These are phyloP conservation scores for Coemansia sp. DNA, from an alignment of 192 early-diverging fungal species.

Conservation along the genomic window DNA sequence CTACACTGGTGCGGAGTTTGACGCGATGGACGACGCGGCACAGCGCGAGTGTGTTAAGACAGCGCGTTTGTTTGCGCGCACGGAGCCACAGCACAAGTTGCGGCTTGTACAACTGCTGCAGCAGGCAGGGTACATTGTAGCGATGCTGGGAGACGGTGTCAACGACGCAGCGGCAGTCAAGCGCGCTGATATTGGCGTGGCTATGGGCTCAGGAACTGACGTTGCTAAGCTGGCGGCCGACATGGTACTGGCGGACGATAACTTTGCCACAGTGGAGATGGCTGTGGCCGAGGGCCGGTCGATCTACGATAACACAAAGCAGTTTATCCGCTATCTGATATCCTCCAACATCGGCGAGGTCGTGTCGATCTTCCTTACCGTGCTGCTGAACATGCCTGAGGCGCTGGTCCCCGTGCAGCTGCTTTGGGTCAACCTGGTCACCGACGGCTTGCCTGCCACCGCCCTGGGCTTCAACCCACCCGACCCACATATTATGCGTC, in stretches of 20 bases:
- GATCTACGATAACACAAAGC: conserved; percentile 99
- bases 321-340: conserved; percentile 98
- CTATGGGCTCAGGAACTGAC: conserved; percentile 98
- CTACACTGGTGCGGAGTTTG: conserved; percentile 96
- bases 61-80: conserved; percentile 89
- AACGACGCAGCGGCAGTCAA: conserved; percentile 98
- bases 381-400: conserved; percentile 94
- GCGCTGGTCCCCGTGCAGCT: conserved; percentile 97
- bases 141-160: conserved; percentile 95
- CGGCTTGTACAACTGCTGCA: conserved; percentile 91
- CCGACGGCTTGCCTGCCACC: conserved; percentile 95
- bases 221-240: conserved; percentile 97
- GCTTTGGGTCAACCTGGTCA: conserved; percentile 98
- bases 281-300: conserved; percentile 97
- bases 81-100: conserved; percentile 94
- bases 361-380: conserved; percentile 95
- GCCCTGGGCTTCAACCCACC: conserved; percentile 98
- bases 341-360: conserved; percentile 99
- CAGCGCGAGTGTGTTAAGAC: conserved; percentile 69
- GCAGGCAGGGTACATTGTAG: conserved; percentile 59
- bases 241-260: conserved; percentile 98
- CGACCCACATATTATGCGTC: conserved; percentile 94
- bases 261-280: conserved; percentile 97
- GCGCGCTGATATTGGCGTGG: conserved; percentile 98
- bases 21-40: conserved; percentile 71